These are phyloP conservation scores for Chaetomiaceae sp. DNA, from an alignment of 2,329 filamentous ascomycete genomes.

Conservation along the genomic window DNA sequence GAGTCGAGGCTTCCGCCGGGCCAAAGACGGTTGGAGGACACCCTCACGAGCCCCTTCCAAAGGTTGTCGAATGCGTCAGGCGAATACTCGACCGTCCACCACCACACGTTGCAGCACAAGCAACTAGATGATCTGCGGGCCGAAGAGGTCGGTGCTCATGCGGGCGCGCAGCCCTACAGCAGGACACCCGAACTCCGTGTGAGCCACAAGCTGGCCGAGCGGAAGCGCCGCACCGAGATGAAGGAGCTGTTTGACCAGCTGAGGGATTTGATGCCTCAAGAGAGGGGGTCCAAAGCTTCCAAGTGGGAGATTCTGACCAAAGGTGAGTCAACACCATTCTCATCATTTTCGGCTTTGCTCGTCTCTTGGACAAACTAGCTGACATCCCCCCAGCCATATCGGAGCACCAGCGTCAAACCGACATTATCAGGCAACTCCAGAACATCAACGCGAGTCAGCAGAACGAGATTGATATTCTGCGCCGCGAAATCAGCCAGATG, in stretches of 20 bases:
- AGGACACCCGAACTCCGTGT: conserved; percentile 75
- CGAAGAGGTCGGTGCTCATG: conserved; percentile 49
- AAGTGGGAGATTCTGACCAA: conserved; percentile 89
- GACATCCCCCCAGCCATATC: conserved; percentile 46
- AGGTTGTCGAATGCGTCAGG: conserved; percentile 46
- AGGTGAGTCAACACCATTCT: conserved; percentile 46
- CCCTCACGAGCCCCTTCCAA: conserved; percentile 41
- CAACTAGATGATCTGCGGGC: conserved; percentile 62
- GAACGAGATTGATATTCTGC: conserved; percentile 21
- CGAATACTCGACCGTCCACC: conserved; percentile 60
- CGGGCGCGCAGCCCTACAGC: conserved; percentile 69
- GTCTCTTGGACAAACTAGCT: neutral
- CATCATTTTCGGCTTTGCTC: neutral
- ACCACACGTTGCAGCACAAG: conserved; percentile 72
- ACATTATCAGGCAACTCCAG: conserved; percentile 44
- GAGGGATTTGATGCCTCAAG: conserved; percentile 72
- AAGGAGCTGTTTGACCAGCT: conserved; percentile 81
- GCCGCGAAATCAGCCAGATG: conserved; percentile 42
- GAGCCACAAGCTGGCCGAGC: conserved; percentile 79
- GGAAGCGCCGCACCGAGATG: conserved; percentile 82
- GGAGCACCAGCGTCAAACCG: conserved; percentile 53
- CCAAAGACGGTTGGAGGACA: conserved; percentile 67
- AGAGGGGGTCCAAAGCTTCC: conserved; percentile 76
- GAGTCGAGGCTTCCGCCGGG: conserved; percentile 68
- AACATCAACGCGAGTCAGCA: conserved; percentile 39